phyloP scores from a whole-genome alignment of 257 asterid genomes.

The Salvia hispanica region DNA sequence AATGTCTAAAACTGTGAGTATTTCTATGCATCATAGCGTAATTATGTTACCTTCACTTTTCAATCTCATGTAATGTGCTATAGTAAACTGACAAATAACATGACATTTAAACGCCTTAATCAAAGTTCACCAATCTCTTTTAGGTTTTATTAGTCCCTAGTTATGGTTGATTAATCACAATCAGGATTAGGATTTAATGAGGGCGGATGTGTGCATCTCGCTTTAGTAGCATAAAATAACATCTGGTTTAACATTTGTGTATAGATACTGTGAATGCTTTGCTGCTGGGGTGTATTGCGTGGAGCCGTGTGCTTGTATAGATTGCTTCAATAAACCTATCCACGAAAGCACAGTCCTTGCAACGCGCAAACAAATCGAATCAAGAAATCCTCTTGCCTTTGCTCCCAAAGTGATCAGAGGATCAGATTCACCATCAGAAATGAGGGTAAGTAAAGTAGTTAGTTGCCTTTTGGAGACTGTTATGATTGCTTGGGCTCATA shows the following conservation, averaged over 20 bases:
- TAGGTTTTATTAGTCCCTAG: no score
- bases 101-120: no score
- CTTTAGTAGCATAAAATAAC: no score
- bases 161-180: no score
- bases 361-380: slow-evolving; percentile 92
- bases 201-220: no score
- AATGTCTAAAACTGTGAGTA: slow-evolving; percentile 96
- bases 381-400: slow-evolving; percentile 97
- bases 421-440: slow-evolving; percentile 56
- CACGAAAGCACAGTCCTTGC: slow-evolving; percentile 96
- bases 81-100: no score
- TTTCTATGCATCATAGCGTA: slow-evolving; percentile 2
- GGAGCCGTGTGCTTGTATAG: slow-evolving; percentile 91
- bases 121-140: no score
- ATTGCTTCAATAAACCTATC: slow-evolving; percentile 91
- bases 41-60: not conserved
- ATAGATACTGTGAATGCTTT: slow-evolving; percentile 97
- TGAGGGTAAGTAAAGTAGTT: slow-evolving; percentile 44
- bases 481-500: not conserved
- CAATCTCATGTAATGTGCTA: no score
- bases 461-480: not conserved
- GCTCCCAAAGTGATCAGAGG: slow-evolving; percentile 89
- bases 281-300: slow-evolving; percentile 98
- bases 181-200: no score
- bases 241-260: no score